A percentile compares a stretch with the other conserved stretches of the same genome.
These are phyloP conservation scores for Copromyces sp. DNA, from an alignment of 495 filamentous ascomycete species.

Conservation along the genomic window DNA sequence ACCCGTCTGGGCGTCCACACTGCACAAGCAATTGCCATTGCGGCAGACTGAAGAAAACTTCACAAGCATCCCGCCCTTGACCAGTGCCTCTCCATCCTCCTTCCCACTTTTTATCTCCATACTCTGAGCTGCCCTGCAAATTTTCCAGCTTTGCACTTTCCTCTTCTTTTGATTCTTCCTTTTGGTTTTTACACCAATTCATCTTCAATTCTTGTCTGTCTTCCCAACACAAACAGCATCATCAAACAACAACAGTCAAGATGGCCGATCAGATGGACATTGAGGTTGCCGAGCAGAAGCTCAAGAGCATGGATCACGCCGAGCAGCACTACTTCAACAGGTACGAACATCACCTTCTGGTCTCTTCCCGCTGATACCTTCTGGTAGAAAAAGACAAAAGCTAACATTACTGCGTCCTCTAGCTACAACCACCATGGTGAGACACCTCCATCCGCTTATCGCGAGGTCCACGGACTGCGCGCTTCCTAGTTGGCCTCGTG, in stretches of 20 bases:
- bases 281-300: constrained; percentile 38
- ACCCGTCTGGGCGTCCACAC: background rate
- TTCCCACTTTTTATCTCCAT: constrained; percentile 1
- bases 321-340: constrained; percentile 98
- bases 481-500: constrained; percentile 3
- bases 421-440: constrained; percentile 96
- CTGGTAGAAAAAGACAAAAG: background rate
- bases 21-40: constrained; percentile 1
- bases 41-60: background rate
- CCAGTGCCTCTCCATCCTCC: background rate
- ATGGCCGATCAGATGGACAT: constrained; percentile 37
- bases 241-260: constrained; percentile 5
- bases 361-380: constrained; percentile 1
- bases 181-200: background rate
- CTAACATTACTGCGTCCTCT: constrained; percentile 12
- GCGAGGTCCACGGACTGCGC: background rate
- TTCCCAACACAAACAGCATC: background rate
- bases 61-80: background rate
- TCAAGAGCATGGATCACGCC: constrained; percentile 65
- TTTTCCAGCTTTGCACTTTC: background rate
- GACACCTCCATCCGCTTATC: constrained; percentile 15
- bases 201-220: background rate
- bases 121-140: background rate
- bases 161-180: background rate
- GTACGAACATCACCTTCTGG: constrained; percentile 34